Evolutionary conservation across 306 rosid genomes (phyloP).

Genomic region (Nissolia schottii): DNA sequence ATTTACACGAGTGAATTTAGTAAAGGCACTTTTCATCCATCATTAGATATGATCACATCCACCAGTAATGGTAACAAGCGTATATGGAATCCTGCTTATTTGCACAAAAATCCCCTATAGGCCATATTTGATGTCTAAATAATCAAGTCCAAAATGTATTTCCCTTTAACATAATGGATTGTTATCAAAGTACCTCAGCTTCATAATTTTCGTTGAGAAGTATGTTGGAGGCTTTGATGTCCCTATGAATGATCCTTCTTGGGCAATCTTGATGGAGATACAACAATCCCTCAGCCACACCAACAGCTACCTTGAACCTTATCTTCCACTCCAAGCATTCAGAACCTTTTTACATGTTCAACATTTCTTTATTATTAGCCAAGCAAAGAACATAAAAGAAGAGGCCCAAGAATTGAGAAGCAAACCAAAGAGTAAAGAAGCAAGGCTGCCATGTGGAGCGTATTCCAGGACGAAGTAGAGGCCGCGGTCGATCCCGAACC

Average conservation of each 20-base stretch:
- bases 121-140: too few species aligned
- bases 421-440: constrained; percentile 70
- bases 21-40: too few species aligned
- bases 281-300: constrained; percentile 74
- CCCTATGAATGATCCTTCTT: constrained; percentile 86
- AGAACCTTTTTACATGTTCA: constrained; percentile 50
- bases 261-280: constrained; percentile 88
- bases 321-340: constrained; percentile 63
- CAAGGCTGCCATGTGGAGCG: constrained; percentile 77
- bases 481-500: constrained; percentile 76
- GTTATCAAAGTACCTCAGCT: constrained; percentile 57
- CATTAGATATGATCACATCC: too few species aligned
- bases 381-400: background rate
- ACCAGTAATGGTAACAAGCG: too few species aligned
- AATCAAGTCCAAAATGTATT: too few species aligned
- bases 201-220: constrained; percentile 59
- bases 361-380: constrained; percentile 25
- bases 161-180: too few species aligned
- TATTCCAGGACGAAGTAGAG: constrained; percentile 76
- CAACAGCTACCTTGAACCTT: constrained; percentile 77
- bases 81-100: too few species aligned
- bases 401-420: background rate
- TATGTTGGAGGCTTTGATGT: constrained; percentile 93
- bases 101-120: too few species aligned
- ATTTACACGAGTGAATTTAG: too few species aligned